Conservation (phyloP, 192 early-diverging fungal genomes). For the Globomyces pollinis-pini region DNA sequence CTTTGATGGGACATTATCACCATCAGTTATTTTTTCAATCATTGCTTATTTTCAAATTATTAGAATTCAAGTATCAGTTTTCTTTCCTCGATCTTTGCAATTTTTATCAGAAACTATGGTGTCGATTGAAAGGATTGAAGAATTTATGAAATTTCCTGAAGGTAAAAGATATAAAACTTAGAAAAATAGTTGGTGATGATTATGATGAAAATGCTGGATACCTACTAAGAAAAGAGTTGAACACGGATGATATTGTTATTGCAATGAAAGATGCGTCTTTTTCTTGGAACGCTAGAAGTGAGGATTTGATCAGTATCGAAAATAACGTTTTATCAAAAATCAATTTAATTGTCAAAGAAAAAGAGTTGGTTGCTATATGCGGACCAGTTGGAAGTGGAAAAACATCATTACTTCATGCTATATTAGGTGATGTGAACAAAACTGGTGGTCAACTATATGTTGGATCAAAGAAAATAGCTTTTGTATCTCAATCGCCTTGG, state of each 20-base stretch:
- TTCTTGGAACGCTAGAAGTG: conserved; percentile 9
- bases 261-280: conserved; percentile 2
- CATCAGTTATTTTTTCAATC: conserved; percentile 21
- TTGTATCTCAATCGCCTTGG: conserved; percentile 30
- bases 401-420: conserved; percentile 20
- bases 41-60: conserved; percentile 13
- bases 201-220: no score
- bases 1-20: conserved; percentile 23
- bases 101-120: conserved; percentile 19
- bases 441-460: not conserved
- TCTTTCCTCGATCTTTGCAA: conserved; percentile 17
- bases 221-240: not conserved
- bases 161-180: not conserved
- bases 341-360: conserved; percentile 12
- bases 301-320: conserved; percentile 14
- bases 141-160: conserved; percentile 25
- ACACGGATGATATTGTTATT: not conserved
- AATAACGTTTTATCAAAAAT: conserved; percentile 5
- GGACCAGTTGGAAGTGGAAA: conserved; percentile 35
- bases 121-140: conserved; percentile 23
- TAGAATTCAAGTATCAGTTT: conserved; percentile 19
- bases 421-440: conserved; percentile 28
- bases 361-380: conserved; percentile 20
- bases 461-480: conserved; percentile 15
- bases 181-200: not conserved